Base-by-base conservation (phyloP, 1,284 basidiomycete genomes). In the Xerocomus cyaneibrunnescens region DNA sequence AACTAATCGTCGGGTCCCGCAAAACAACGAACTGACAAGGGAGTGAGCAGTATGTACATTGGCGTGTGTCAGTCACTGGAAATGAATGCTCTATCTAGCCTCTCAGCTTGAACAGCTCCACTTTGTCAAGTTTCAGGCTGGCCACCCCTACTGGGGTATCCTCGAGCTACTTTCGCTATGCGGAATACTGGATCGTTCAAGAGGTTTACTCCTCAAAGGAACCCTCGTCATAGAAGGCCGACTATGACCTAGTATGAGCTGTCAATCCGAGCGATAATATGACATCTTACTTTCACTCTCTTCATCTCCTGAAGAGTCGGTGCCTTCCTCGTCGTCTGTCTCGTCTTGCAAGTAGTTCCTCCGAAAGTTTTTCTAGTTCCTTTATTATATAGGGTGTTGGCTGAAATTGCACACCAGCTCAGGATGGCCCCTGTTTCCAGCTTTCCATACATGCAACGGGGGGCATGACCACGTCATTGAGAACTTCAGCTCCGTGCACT, bases 381-480 rank as follows among this genome's bases (percentile, higher is more conserved):
- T 12, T 3, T 6, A 23, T 35, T 30, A 48, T 45, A 9, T 38
- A 3, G 2, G 14, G 32, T 8, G 23, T 25, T 1, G 56, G 47
- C 22, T 50, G 49, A 51, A 56, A 27, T 38, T n/a, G 17, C 59
- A 54, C 17, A 50, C 32, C n/a, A 49, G 40, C 35, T 54, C 51
- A 3, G 36, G 35, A 3, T 9, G 14, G 14, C 2, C 48, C 4
- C 35, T 14, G 6, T 13, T 1, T 19, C 51, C 44, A 4, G 34
- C 12, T 44, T 39, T 62, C 52, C 52, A 62, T 28, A 45, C 30
- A 8, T 59, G 48, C 27, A 62, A 25, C 3, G 37, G 37, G n/a
- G 14, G 37, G 37, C 35, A 36, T 5, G 17, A 19, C 27, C 27
- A 10, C 27, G 5, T 27, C 10, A 10, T 27, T 10, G 27, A 27